Evolutionary conservation across 345 rosid species (phyloP).

Genomic region (Brassica cretica): DNA sequence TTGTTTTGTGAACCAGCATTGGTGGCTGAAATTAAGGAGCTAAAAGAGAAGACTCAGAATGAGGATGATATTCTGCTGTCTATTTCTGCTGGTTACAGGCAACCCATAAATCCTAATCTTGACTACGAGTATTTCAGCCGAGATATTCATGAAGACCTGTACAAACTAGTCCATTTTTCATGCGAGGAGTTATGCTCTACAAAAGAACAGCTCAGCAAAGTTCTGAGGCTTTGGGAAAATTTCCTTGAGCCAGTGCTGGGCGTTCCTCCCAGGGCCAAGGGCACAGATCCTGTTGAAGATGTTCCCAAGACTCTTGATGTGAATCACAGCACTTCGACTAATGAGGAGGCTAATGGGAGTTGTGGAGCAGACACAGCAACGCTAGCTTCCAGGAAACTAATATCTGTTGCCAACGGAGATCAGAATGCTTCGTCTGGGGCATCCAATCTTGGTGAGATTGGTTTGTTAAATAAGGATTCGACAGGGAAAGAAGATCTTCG

Average conservation of each 20-base stretch:
- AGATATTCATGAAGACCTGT: constrained; percentile 78
- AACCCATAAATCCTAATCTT: constrained; percentile 64
- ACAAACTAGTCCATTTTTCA: constrained; percentile 82
- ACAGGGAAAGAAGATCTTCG: constrained; percentile 40
- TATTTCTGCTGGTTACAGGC: constrained; percentile 77
- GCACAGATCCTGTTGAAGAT: constrained; percentile 47
- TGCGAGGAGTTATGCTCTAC: constrained; percentile 90
- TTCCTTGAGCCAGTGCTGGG: constrained; percentile 82
- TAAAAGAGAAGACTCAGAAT: constrained; percentile 78
- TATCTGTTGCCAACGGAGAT: constrained; percentile 46
- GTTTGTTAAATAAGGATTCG: constrained; percentile 50
- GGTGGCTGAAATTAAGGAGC: constrained; percentile 83
- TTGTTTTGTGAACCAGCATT: constrained; percentile 52
- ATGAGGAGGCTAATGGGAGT: constrained; percentile 54
- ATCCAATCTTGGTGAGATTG: constrained; percentile 45
- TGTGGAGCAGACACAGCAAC: constrained; percentile 41
- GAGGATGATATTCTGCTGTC: constrained; percentile 73
- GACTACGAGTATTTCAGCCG: constrained; percentile 58
- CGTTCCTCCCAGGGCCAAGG: constrained; percentile 53
- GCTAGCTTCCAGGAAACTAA: constrained; percentile 48
- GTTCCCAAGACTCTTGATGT: constrained; percentile 33
- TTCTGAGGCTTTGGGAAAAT: constrained; percentile 83
- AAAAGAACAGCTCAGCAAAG: constrained; percentile 86
- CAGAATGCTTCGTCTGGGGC: constrained; percentile 46
- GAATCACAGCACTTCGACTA: constrained; percentile 43